Evolutionary conservation across 2,329 filamentous ascomycete species (phyloP).

Genomic region (Simplicillium aogashimaense): DNA sequence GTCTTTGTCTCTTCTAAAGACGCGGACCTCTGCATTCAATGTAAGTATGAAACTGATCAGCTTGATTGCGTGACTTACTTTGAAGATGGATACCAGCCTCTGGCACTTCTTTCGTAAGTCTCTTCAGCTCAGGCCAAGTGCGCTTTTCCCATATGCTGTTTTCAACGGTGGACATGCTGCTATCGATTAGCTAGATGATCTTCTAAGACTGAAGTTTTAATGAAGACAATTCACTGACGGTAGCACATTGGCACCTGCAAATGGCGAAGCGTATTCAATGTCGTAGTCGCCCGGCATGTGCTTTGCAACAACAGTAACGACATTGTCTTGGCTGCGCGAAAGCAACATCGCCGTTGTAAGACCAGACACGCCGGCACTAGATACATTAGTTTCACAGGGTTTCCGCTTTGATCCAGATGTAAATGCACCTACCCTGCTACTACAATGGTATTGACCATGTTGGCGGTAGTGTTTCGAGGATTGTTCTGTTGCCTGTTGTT

Average conservation of each 20-base stretch:
- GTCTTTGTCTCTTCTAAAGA: conserved; percentile 55
- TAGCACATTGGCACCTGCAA: conserved; percentile 74
- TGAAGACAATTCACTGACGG: conserved; percentile 48
- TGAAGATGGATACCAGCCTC: conserved; percentile 78
- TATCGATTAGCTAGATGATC: neutral
- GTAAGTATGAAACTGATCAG: neutral
- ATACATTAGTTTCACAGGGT: neutral
- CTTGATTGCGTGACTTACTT: conserved; percentile 28
- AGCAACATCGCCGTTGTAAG: conserved; percentile 40
- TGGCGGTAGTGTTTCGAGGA: neutral
- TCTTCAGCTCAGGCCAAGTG: conserved; percentile 54
- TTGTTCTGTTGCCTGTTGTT: neutral
- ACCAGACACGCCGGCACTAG: conserved; percentile 38
- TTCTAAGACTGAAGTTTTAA: conserved; percentile 11
- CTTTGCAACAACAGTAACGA: conserved; percentile 66
- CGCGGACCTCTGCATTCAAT: conserved; percentile 27
- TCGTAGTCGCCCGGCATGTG: conserved; percentile 93
- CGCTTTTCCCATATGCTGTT: conserved; percentile 48
- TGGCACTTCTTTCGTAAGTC: conserved; percentile 53
- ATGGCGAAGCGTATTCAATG: conserved; percentile 81
- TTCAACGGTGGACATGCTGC: conserved; percentile 31
- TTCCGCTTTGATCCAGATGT: no score
- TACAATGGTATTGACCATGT: neutral
- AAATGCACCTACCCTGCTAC: neutral
- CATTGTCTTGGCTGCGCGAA: conserved; percentile 31